A percentile compares a stretch with the other conserved stretches of the same genome.
Evolutionary conservation across 2,329 filamentous ascomycete species (phyloP).

Genomic region (Fusarium tanahbumbuense): DNA sequence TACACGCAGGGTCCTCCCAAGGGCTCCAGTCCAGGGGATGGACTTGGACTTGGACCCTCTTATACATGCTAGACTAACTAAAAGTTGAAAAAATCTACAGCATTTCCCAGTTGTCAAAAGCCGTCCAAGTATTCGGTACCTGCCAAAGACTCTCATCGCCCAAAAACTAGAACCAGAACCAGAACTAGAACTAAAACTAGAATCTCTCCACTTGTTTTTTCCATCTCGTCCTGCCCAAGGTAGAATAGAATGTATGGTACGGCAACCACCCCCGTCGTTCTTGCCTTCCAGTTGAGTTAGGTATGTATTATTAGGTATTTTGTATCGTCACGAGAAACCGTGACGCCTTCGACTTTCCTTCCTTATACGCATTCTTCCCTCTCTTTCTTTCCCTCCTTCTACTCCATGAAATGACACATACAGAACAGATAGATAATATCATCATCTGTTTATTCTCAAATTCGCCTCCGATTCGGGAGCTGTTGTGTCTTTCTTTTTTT

Average conservation of each 20-base stretch:
- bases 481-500: slow-evolving; percentile 10
- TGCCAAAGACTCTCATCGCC: slow-evolving; percentile 2
- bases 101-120: slow-evolving; percentile 16
- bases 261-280: slow-evolving; percentile 3
- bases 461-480: slow-evolving; percentile 21
- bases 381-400: neutral
- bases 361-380: neutral
- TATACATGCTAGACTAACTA: neutral
- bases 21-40: neutral
- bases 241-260: neutral
- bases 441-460: neutral
- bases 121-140: slow-evolving; percentile 26
- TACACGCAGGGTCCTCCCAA: slow-evolving; percentile 34
- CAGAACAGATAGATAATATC: neutral
- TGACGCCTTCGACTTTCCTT: slow-evolving; percentile 35
- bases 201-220: neutral
- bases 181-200: neutral
- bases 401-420: neutral
- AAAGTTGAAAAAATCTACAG: slow-evolving; percentile 16
- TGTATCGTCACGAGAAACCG: slow-evolving; percentile 13
- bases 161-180: neutral
- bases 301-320: neutral
- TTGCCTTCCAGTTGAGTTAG: neutral
- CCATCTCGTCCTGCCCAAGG: neutral
- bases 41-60: slow-evolving; percentile 17